Conservation (phyloP, 495 filamentous ascomycete species). For the Achaetomiella virescens region DNA sequence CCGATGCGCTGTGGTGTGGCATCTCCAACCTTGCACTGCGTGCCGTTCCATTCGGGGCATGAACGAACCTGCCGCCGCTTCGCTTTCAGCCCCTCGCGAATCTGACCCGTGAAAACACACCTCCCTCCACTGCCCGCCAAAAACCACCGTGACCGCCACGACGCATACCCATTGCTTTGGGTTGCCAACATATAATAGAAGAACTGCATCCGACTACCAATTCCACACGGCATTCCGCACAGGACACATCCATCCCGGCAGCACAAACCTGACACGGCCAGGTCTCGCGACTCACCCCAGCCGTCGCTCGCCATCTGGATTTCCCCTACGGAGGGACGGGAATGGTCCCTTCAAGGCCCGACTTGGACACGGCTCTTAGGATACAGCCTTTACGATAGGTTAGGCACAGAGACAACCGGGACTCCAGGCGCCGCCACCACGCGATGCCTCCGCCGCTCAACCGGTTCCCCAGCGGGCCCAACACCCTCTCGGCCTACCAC, state of each 20-base stretch:
- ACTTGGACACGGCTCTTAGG: constrained; percentile 11
- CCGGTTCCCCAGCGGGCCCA: constrained; percentile 32
- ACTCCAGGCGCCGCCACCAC: constrained; percentile 10
- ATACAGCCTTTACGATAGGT: constrained; percentile 16
- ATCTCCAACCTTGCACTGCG: neutral
- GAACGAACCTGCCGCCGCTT: constrained; percentile 8
- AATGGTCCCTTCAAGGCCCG: constrained; percentile 17
- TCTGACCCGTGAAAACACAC: neutral
- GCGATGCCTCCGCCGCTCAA: constrained; percentile 32
- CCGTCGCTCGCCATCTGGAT: neutral
- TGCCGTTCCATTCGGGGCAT: neutral
- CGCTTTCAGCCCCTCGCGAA: neutral
- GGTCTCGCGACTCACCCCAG: neutral
- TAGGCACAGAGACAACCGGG: neutral
- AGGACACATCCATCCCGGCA: neutral
- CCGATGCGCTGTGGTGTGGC: constrained; percentile 1
- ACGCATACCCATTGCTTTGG: too few relatives aligned
- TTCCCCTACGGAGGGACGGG: constrained; percentile 5
- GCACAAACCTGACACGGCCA: neutral
- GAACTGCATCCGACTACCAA: neutral
- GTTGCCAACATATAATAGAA: too few relatives aligned
- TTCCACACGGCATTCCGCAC: neutral
- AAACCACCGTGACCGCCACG: neutral
- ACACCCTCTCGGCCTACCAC: constrained; percentile 38
- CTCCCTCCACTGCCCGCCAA: neutral